Base-by-base conservation (phyloP, 805 yeast species). In the Nakazawaea holstii region DNA sequence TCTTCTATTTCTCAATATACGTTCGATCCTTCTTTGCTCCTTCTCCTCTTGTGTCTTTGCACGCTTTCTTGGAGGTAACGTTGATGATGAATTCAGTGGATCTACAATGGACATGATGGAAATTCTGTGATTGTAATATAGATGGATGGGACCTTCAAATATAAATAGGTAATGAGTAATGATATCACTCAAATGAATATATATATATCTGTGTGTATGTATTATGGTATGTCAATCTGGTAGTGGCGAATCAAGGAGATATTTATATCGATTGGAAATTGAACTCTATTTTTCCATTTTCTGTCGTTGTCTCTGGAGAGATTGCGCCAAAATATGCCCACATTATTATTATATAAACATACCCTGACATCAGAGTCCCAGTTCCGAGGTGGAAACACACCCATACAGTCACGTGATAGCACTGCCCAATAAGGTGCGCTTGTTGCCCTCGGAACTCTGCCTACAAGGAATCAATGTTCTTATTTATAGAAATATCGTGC, bases 1-100 rank as follows among this genome's bases (percentile, higher is more conserved):
- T 62, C 92, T 85, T 60, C 98, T 80, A 67, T 92, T 92, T 63
- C 99, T 79, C 58, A 92, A 73, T 43, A 94, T 91, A 44, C 99
- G 75, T 68, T 94, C 98, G 46, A 91, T 81, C 41, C 97, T 79
- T 55, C 98, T 83, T 69, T 92, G 98, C 66, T 94, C 98, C 70
- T 92, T 94, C 69, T 92, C 98, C 68, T 91, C 97, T 56, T 87
- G 79, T 37, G 99, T 94, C 74, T 87, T 89, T 6, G 99, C 98
- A 57, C 98, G 80, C 72, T 94, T 94, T 54, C 98, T 79, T 46
- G 98, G 98, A 29, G 97, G 97, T 50, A 92, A 71, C 20, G 89
- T 55, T 24, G 37, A 10, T 7, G 41, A 46, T 41, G 43, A 45
- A 30, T 30, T 30, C n/a, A 9, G 32, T 10, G 32, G n/a, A 10